Base-by-base conservation (phyloP, 139 green algal species). In the Pleodorina starrii region DNA sequence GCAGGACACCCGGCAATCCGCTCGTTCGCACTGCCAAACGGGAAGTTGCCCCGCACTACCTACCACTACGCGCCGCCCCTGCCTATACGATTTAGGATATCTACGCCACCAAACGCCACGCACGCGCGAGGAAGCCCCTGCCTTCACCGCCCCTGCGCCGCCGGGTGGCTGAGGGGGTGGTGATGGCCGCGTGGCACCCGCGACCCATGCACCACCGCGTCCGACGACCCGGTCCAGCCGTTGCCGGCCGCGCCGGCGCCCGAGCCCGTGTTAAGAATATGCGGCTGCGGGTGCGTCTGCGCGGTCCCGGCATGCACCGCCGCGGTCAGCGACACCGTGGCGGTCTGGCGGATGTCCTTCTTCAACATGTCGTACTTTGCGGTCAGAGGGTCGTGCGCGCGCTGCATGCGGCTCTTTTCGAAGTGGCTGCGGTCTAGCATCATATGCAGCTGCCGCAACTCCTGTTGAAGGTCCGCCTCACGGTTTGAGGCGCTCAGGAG, bases 391-490 rank as follows among this genome's bases (percentile, higher is more conserved):
- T 90, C 86, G 38, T 80, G 32, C 29, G 50, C 44, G 32, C 86
- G 57, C 76, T 84, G 73, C 75, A 90, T 82, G 75, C 86, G 69
- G 57, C 42, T 79, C 72, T 89, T 89, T 42, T 91, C 91, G 14
- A 94, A 72, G 14, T 87, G 75, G 25, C 46, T 77, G 40, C 91
- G 86, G 51, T 94, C 91, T 82, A 94, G 84, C 82, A 78, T 78
- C 21, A 46, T 51, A 43, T 92, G 89, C 54, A 94, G 50, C 25
- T 78, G 66, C 35, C 87, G 77, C 29, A 92, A 51, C 86, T 94
- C 91, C 51, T 76, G 50, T 54, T 90, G 63, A 51, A 93, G 88
- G 32, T 94, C 90, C 27, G 90, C 87, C 85, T 93, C 90, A 23
- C 86, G 76, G 43, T 32, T 60, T 14, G 42, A 48, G 19, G 85